Percentiles rank a stretch among this genome's conserved stretches.
Evolutionary conservation across 169 alveolate genomes (phyloP).

Genomic region (Eimeria necatrix): DNA sequence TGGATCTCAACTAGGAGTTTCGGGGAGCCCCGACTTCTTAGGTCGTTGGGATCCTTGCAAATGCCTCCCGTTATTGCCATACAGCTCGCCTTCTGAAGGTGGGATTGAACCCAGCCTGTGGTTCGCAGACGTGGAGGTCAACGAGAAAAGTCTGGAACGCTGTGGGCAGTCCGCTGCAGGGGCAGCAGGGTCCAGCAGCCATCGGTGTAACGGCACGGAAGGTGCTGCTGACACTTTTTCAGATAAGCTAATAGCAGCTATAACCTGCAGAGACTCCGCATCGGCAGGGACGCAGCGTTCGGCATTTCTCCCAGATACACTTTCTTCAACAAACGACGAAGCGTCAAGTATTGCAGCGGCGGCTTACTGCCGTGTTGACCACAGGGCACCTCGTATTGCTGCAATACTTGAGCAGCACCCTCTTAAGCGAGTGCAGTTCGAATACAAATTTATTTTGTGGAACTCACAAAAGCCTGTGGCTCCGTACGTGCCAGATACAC

Average conservation of each 20-base stretch:
- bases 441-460: slow-evolving; percentile 77
- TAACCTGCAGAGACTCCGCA: slow-evolving; percentile 5
- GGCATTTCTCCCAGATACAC: neutral
- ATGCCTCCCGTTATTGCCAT: slow-evolving; percentile 76
- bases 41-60: slow-evolving; percentile 73
- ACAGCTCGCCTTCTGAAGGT: slow-evolving; percentile 57
- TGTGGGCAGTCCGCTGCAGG: neutral
- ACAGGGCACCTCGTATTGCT: slow-evolving; percentile 47
- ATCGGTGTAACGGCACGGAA: neutral
- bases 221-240: slow-evolving; percentile 27
- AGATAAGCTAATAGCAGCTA: slow-evolving; percentile 55
- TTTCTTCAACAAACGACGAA: slow-evolving; percentile 13
- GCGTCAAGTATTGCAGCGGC: slow-evolving; percentile 64
- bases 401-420: slow-evolving; percentile 76
- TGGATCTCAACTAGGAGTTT: slow-evolving; percentile 78
- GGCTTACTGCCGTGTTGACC: slow-evolving; percentile 62
- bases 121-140: slow-evolving; percentile 78
- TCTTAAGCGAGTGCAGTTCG: slow-evolving; percentile 55
- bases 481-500: slow-evolving; percentile 65
- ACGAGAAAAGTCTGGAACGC: neutral
- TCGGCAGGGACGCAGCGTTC: neutral
- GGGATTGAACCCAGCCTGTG: slow-evolving; percentile 80
- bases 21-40: slow-evolving; percentile 75
- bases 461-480: slow-evolving; percentile 16
- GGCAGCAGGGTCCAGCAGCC: slow-evolving; percentile 43